Evolutionary conservation across 225 moss, liverwort and hornwort species (phyloP).

Genomic region (Physcomitrium patens): DNA sequence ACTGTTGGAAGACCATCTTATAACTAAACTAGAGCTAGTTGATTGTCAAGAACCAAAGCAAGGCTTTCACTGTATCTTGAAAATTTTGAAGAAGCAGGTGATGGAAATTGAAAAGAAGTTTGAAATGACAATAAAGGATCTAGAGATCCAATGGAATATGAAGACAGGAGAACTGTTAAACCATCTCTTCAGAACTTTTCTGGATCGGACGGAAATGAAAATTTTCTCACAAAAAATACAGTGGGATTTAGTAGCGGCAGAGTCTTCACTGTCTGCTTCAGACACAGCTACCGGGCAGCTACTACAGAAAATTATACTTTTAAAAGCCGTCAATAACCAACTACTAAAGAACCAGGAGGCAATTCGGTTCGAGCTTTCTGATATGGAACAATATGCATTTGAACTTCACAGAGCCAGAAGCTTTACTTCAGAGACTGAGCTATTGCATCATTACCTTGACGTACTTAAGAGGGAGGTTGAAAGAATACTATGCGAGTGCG

Average conservation of each 20-base stretch:
- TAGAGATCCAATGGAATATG: conserved; percentile 35
- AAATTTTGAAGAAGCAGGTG: conserved; percentile 37
- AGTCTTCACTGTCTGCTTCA: conserved; percentile 45
- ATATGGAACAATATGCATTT: conserved; percentile 50
- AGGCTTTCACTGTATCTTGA: conserved; percentile 14
- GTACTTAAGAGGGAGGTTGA: conserved; percentile 26
- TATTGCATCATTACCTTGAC: conserved; percentile 9
- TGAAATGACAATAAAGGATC: conserved; percentile 23
- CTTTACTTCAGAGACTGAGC: conserved; percentile 8
- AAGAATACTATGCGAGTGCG: conserved; percentile 9
- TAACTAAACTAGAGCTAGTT: conserved; percentile 34
- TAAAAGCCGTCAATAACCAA: conserved; percentile 33
- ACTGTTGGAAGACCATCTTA: conserved; percentile 35
- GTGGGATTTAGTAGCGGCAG: conserved; percentile 41
- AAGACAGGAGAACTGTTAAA: conserved; percentile 42
- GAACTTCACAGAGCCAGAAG: conserved; percentile 42
- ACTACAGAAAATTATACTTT: conserved; percentile 18
- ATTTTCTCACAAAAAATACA: conserved; percentile 19
- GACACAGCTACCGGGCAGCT: conserved; percentile 46
- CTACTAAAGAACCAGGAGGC: conserved; percentile 37
- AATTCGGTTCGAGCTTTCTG: conserved; percentile 39
- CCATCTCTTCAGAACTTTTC: conserved; percentile 29
- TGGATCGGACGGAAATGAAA: conserved; percentile 40
- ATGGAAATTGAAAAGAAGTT: conserved; percentile 26
- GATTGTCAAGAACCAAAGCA: conserved; percentile 39